Conservation (phyloP, 2,329 filamentous ascomycete species). For the Ilyonectria robusta region DNA sequence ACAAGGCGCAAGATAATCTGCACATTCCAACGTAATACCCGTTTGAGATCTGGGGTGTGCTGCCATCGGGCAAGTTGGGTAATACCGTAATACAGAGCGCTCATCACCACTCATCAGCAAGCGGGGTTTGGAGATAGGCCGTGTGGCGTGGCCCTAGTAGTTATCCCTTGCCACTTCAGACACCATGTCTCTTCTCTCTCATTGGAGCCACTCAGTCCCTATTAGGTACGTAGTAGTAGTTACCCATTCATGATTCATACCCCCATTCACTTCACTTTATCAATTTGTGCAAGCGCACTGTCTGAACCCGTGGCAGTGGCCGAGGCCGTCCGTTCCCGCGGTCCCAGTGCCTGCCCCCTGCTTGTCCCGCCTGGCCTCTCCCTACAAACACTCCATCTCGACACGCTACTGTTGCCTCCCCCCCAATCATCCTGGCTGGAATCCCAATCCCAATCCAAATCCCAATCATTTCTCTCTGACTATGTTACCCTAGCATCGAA, state of each 20-base stretch:
- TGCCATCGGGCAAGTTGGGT: neutral
- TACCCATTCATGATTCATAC: neutral
- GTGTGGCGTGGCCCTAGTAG: constrained; percentile 5
- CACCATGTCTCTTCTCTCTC: neutral
- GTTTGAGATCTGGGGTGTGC: constrained; percentile 2
- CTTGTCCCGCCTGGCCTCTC: neutral
- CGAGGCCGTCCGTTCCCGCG: constrained; percentile 19
- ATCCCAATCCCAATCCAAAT: constrained; percentile 8
- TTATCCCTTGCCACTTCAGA: neutral
- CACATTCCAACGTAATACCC: neutral
- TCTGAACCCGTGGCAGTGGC: constrained; percentile 2
- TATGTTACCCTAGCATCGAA: neutral
- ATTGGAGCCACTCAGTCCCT: constrained; percentile 12
- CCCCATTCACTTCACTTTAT: neutral
- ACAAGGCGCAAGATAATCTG: neutral
- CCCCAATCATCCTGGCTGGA: constrained; percentile 27
- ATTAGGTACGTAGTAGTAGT: neutral
- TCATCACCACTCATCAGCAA: neutral
- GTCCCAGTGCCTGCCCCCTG: constrained; percentile 6
- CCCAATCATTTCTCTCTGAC: constrained; percentile 19
- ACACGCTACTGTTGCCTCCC: neutral
- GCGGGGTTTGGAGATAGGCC: neutral
- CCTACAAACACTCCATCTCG: neutral
- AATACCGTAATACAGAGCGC: neutral
- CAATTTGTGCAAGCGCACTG: constrained; percentile 2